Percentiles rank a stretch among this genome's conserved stretches.
Conservation (phyloP, 139 green algal species). For the Closterium sp. region DNA sequence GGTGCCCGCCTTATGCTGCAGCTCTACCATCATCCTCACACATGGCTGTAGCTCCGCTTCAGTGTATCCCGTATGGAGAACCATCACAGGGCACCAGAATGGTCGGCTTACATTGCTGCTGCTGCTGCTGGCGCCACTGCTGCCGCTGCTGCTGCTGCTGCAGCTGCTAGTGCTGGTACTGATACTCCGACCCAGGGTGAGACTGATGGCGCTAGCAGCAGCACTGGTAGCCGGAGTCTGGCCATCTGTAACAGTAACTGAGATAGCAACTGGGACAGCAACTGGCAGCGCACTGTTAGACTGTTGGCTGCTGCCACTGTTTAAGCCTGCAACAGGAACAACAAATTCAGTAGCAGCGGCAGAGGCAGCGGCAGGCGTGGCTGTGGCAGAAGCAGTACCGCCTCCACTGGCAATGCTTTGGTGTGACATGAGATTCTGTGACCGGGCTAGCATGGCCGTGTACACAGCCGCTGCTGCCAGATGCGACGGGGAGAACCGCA, state of each 20-base stretch:
- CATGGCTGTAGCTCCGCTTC: constrained; percentile 50
- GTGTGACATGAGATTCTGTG: background rate
- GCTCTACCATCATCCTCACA: constrained; percentile 60
- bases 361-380: background rate
- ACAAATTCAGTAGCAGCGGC: background rate
- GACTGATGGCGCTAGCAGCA: background rate
- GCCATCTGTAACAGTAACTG: background rate
- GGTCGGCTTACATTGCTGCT: background rate
- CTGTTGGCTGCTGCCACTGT: background rate
- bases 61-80: background rate
- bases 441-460: constrained; percentile 51
- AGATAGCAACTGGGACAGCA: background rate
- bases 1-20: constrained; percentile 72
- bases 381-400: background rate
- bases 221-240: background rate
- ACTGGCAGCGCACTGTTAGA: background rate
- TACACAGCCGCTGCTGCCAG: constrained; percentile 80
- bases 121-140: background rate
- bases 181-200: background rate
- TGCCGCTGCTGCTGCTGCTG: background rate
- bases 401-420: background rate
- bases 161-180: background rate
- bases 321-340: background rate
- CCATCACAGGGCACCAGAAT: background rate
- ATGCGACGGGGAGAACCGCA: constrained; percentile 72